Evolutionary conservation across 805 yeast genomes (phyloP).

Genomic region (Cyberlindnera subsufficiens): DNA sequence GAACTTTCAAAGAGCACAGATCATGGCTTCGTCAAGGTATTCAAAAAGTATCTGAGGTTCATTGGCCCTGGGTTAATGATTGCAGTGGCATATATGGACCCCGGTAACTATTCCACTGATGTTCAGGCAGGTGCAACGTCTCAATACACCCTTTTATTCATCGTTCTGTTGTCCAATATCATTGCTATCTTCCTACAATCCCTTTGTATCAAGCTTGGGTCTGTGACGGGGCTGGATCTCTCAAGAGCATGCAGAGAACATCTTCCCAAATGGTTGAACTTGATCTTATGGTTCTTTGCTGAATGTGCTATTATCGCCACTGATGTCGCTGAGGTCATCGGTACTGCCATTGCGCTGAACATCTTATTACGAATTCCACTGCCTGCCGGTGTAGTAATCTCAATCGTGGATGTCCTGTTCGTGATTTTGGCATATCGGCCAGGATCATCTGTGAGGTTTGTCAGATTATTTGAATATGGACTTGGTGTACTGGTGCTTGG

Average conservation of each 20-base stretch:
- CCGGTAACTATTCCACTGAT: conserved; percentile 89
- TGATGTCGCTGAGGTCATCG: conserved; percentile 91
- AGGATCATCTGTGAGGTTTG: conserved; percentile 65
- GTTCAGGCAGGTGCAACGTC: conserved; percentile 84
- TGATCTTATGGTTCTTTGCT: conserved; percentile 65
- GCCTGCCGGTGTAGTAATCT: conserved; percentile 69
- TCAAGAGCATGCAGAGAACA: conserved; percentile 78
- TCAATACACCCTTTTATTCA: conserved; percentile 65
- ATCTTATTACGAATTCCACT: conserved; percentile 72
- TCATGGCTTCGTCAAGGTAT: conserved; percentile 13
- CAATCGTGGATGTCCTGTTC: conserved; percentile 74
- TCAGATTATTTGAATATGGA: conserved; percentile 69
- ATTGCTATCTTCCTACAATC: conserved; percentile 82
- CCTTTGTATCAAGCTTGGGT: conserved; percentile 78
- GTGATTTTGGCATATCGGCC: conserved; percentile 77
- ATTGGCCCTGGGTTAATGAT: conserved; percentile 88
- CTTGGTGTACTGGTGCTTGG: conserved; percentile 67
- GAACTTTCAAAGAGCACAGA: conserved; percentile 14
- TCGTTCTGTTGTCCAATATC: conserved; percentile 69
- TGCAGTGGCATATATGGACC: conserved; percentile 88
- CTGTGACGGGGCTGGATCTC: conserved; percentile 84
- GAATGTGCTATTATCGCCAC: conserved; percentile 89
- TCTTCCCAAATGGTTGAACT: conserved; percentile 62
- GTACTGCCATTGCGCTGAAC: conserved; percentile 83
- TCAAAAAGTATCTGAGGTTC: conserved; percentile 57